Base-by-base conservation (phyloP, 257 asterid species). In the Eucommia ulmoides region DNA sequence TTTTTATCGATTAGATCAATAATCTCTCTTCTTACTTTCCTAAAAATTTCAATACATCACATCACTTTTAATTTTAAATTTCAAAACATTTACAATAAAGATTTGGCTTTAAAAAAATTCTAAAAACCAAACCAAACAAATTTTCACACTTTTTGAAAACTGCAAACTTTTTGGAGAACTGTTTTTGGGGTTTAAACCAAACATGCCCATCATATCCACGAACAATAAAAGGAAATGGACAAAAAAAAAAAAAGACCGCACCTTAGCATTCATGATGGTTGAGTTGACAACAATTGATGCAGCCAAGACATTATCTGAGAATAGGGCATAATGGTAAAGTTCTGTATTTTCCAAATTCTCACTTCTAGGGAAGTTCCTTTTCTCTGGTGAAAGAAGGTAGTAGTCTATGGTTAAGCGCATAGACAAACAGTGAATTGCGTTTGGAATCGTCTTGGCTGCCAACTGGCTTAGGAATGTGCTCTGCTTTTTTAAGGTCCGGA, bases 391-490 rank as follows among this genome's bases (percentile, higher is more conserved):
- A 38, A 38, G 45, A 14, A 38, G 45, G n/a, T 38, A 4, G 16
- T 38, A 38, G 2, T 38, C 45, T 38, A 38, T 15, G 45, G 45
- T 38, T 38, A 38, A 38, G 45, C 45, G 45, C 45, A 38, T 38
- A 18, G 45, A 38, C n/a, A 38, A 38, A 14, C 45, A 38, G n/a
- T 38, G 45, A 38, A 38, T 38, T 4, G 17, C 45, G n/a, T 38
- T 38, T 4, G 45, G 45, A 4, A 38, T 38, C 3, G 45, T 38
- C 45, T 38, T 38, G 7, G 45, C 45, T 3, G 45, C 45, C 16
- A 38, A 15, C 45, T 38, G 45, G 45, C 45, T 38, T 14, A 38
- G n/a, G 45, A 38, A 38, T 38, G 45, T 38, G 45, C 45, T 38
- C 16, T 38, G 45, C 45, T 38, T 38, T 38, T 38, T 38, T 3